A percentile compares a stretch with the other conserved stretches of the same genome.
These are phyloP conservation scores for Nannizziopsis barbatae DNA, from an alignment of 2,329 filamentous ascomycete species.

Conservation along the genomic window DNA sequence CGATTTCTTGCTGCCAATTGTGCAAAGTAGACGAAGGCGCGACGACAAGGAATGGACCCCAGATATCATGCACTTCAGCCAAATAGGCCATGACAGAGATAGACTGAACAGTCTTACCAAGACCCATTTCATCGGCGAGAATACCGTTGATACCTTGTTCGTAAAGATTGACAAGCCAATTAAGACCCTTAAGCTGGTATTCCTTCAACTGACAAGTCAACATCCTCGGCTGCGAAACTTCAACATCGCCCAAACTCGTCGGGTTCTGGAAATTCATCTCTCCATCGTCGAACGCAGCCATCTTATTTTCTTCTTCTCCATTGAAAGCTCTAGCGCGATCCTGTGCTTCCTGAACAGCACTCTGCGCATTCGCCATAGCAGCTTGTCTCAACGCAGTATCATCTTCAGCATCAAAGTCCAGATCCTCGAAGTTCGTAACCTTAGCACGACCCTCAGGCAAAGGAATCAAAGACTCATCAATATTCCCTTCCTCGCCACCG, in stretches of 20 bases:
- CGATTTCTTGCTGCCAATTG: conserved; percentile 99
- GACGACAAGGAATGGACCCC: conserved; percentile 89
- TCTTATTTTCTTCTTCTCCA: conserved; percentile 48
- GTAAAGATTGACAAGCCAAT: conserved; percentile 97
- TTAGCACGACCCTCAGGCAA: conserved; percentile 45
- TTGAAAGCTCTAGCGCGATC: conserved; percentile 91
- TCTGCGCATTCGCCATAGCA: conserved; percentile 90
- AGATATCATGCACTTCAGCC: conserved; percentile 93
- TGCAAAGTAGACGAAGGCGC: conserved; percentile 50
- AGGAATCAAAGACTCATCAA: conserved; percentile 39
- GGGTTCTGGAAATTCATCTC: conserved; percentile 99
- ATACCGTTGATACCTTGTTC: conserved; percentile 98
- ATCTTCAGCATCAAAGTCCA: conserved; percentile 93
- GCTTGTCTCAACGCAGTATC: conserved; percentile 70
- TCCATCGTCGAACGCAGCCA: conserved; percentile 74
- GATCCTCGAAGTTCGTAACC: conserved; percentile 85
- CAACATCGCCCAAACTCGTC: conserved; percentile 82
- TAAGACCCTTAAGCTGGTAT: conserved; percentile 97
- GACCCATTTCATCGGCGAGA: conserved; percentile 97
- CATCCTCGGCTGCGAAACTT: conserved; percentile 88
- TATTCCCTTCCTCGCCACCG: conserved; percentile 36
- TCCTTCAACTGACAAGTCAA: conserved; percentile 92
- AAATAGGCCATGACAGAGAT: conserved; percentile 99
- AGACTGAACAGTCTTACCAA: conserved; percentile 96
- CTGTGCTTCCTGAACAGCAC: conserved; percentile 87